Evolutionary conservation across 2,329 filamentous ascomycete genomes (phyloP).

Genomic region (Chrysoporthe austroafricana): DNA sequence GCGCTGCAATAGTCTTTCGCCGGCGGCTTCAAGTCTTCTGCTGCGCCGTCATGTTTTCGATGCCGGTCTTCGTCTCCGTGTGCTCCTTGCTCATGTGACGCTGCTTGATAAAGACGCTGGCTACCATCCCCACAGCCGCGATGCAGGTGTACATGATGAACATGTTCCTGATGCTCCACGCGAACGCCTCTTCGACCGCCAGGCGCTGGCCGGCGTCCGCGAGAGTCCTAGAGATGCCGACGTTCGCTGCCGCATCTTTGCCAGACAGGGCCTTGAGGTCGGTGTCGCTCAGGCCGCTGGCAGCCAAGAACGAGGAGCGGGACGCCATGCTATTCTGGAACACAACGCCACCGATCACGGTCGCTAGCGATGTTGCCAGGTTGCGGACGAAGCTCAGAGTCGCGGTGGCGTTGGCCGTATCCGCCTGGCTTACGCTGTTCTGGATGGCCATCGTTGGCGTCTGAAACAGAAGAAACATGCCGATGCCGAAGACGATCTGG

Average conservation of each 20-base stretch:
- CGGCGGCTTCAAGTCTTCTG: neutral
- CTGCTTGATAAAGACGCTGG: conserved; percentile 49
- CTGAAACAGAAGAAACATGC: conserved; percentile 35
- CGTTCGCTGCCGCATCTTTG: conserved; percentile 49
- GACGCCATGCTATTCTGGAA: conserved; percentile 35
- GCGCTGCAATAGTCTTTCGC: neutral
- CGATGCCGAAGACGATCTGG: conserved; percentile 3
- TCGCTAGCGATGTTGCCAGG: conserved; percentile 55
- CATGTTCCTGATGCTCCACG: conserved; percentile 52
- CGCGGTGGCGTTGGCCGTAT: conserved; percentile 63
- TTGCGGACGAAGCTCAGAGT: conserved; percentile 60
- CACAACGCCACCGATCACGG: conserved; percentile 50
- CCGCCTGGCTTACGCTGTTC: conserved; percentile 55
- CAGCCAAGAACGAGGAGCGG: conserved; percentile 2
- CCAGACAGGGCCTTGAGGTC: conserved; percentile 44
- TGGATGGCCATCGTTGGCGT: conserved; percentile 64
- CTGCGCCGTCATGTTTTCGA: conserved; percentile 35
- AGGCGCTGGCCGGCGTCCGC: conserved; percentile 41
- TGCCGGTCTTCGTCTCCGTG: conserved; percentile 54
- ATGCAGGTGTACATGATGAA: conserved; percentile 52
- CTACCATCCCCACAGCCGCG: conserved; percentile 45
- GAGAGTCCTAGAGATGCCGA: conserved; percentile 46
- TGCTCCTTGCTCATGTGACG: conserved; percentile 52
- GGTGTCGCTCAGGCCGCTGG: conserved; percentile 31
- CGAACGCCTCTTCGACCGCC: conserved; percentile 49